These are phyloP conservation scores for Saccharomycopsis selenospora DNA, from an alignment of 805 yeast genomes.

Conservation along the genomic window DNA sequence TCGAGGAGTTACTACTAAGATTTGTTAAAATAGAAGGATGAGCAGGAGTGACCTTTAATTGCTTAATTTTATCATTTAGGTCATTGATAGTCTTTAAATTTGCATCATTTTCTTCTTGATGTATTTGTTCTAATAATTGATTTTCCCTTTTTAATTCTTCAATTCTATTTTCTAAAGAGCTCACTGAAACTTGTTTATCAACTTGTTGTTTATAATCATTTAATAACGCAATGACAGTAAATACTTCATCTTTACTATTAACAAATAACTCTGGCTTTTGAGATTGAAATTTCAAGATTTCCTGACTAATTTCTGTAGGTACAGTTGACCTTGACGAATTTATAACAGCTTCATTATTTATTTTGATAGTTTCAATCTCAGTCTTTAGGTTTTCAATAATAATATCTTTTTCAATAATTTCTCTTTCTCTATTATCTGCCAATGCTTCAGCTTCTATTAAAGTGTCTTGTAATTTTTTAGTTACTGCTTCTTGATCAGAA, in stretches of 20 bases:
- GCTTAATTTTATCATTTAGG: conserved; percentile 4
- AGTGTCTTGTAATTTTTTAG: neutral
- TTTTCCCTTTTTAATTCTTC: conserved; percentile 7
- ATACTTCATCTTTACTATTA: too few relatives aligned
- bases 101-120: conserved; percentile 9
- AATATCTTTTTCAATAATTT: conserved; percentile 5
- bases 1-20: conserved; percentile 4
- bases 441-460: conserved; percentile 3
- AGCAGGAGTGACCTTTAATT: neutral
- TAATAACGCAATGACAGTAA: too few relatives aligned
- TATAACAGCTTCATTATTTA: neutral
- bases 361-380: conserved; percentile 1
- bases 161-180: conserved; percentile 5
- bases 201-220: too few relatives aligned
- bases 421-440: conserved; percentile 12
- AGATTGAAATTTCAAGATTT: too few relatives aligned
- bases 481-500: too few relatives aligned
- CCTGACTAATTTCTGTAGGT: too few relatives aligned
- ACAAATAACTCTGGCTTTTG: too few relatives aligned
- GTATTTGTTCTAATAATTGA: conserved; percentile 11
- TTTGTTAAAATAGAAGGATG: neutral
- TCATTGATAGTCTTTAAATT: conserved; percentile 5
- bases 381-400: neutral
- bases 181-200: too few relatives aligned
- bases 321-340: too few relatives aligned